A percentile compares a stretch with the other conserved stretches of the same genome.
These are phyloP conservation scores for Gastrodia elata DNA, from an alignment of 106 monocot species.

Conservation along the genomic window DNA sequence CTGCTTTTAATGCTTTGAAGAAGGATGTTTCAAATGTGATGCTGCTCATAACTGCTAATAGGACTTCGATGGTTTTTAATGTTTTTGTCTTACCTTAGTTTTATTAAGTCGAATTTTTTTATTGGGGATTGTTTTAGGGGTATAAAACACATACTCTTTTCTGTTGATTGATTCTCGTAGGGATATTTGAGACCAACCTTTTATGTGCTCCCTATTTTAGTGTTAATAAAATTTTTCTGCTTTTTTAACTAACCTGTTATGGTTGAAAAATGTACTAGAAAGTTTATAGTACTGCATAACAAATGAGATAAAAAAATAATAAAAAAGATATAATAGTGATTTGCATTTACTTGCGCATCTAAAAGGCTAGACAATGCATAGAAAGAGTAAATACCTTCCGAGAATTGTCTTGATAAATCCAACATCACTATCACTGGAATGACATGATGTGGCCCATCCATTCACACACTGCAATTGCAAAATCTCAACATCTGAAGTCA, in stretches of 20 bases:
- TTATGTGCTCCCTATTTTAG: no score
- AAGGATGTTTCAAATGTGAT: no score
- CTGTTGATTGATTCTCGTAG: no score
- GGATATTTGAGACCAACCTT: no score
- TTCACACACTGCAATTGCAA: slow-evolving; percentile 3
- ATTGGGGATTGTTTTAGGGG: no score
- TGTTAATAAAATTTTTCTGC: no score
- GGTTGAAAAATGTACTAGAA: neutral
- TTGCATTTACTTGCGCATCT: neutral
- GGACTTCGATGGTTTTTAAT: no score
- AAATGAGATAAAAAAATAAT: neutral
- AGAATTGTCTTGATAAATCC: slow-evolving; percentile 46
- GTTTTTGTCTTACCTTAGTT: no score
- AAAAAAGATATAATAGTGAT: neutral
- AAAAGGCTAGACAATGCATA: neutral
- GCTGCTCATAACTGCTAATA: no score
- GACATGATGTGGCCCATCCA: slow-evolving; percentile 15
- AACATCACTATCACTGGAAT: slow-evolving; percentile 21
- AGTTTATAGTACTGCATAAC: neutral
- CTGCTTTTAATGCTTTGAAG: no score
- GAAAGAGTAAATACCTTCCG: slow-evolving; percentile 52
- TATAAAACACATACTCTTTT: no score
- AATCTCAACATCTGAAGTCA: slow-evolving; percentile 13
- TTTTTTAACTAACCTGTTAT: neutral
- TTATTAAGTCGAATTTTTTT: no score